Evolutionary conservation across 176 grass and related monocot genomes (phyloP).

Genomic region (Musa acuminata): DNA sequence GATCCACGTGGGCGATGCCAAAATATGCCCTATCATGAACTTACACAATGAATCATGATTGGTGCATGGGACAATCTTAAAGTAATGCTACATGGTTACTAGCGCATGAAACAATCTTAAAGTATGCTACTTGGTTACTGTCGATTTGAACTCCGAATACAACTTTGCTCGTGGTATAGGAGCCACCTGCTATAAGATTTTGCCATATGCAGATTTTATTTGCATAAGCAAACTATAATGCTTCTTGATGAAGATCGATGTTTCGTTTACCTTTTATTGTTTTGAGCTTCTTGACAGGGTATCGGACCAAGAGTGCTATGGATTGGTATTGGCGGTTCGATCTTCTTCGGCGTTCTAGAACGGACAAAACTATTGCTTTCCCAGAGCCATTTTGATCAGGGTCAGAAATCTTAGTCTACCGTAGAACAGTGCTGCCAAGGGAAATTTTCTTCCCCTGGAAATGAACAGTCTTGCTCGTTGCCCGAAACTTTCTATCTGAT

Average conservation of each 20-base stretch:
- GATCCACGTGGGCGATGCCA: no score
- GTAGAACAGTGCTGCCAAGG: no score
- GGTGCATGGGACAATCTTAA: no score
- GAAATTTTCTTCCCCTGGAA: not conserved
- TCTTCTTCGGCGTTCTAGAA: constrained; percentile 90
- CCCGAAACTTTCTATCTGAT: not conserved
- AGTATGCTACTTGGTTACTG: no score
- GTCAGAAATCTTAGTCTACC: not conserved
- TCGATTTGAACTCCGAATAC: not conserved
- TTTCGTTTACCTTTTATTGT: no score
- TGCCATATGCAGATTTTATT: not conserved
- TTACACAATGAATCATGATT: no score
- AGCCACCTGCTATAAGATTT: no score
- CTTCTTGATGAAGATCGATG: not conserved
- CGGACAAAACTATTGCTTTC: constrained; percentile 57
- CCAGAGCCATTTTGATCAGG: not conserved
- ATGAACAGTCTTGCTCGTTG: not conserved
- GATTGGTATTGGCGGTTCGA: constrained; percentile 91
- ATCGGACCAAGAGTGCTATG: constrained; percentile 80
- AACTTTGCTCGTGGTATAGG: no score
- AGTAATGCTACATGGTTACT: no score
- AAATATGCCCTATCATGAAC: no score
- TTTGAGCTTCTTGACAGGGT: constrained; percentile 40
- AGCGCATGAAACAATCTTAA: no score
- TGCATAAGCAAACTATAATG: not conserved